Conservation (phyloP, 192 early-diverging fungal species). For the Pecoramyces ruminantium region DNA sequence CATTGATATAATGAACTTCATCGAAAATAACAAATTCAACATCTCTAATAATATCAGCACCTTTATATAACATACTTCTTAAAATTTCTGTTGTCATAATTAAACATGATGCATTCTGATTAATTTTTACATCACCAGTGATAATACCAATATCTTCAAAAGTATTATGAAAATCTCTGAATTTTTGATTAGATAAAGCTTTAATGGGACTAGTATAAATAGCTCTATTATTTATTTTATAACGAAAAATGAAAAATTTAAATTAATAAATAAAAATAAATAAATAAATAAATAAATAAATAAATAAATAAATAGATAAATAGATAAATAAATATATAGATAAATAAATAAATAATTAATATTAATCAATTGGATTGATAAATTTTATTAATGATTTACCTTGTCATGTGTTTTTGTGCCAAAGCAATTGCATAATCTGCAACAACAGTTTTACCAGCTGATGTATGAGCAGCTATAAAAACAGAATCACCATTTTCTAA, state of each 20-base stretch:
- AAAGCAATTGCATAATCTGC: conserved; percentile 96
- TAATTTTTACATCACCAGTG: conserved; percentile 94
- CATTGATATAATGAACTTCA: conserved; percentile 96
- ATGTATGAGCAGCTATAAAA: conserved; percentile 96
- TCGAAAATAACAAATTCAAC: conserved; percentile 99
- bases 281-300: no score
- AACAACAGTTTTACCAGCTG: conserved; percentile 95
- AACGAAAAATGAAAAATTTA: no score
- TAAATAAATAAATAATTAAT: no score
- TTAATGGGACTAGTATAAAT: conserved; percentile 99
- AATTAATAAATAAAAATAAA: no score
- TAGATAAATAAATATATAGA: no score
- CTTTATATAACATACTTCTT: conserved; percentile 90
- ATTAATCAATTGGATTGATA: no score
- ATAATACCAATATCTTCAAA: conserved; percentile 92
- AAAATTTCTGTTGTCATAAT: conserved; percentile 99
- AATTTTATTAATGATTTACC: no score
- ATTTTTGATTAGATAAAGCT: conserved; percentile 97
- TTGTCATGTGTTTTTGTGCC: conserved; percentile 86
- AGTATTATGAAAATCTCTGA: conserved; percentile 73
- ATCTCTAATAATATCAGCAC: conserved; percentile 88
- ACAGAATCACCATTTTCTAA: conserved; percentile 88
- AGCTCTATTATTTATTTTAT: no score
- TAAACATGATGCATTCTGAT: conserved; percentile 86
- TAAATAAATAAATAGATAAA: no score